These are phyloP conservation scores for Comarum palustre DNA, from an alignment of 306 rosid genomes.

Conservation along the genomic window DNA sequence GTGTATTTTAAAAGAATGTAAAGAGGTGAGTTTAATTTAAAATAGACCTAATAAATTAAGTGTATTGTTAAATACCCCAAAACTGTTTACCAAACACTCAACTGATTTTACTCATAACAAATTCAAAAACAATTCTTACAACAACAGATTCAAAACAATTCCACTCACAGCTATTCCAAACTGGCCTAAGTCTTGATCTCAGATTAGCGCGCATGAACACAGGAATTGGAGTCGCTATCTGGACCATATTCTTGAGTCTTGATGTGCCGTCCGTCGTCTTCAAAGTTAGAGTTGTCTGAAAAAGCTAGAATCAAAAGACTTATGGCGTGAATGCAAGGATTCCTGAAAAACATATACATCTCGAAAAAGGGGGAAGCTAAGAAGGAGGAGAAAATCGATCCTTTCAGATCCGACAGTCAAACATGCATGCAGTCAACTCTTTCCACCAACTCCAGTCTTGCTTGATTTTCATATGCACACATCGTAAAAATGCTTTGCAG, in stretches of 20 bases:
- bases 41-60: no score
- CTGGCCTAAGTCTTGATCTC: no score
- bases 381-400: not conserved
- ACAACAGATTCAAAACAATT: no score
- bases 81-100: no score
- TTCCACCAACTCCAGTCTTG: not conserved
- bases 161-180: no score
- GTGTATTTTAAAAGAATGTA: no score
- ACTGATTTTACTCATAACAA: no score
- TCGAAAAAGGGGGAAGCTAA: not conserved
- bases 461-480: not conserved
- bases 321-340: not conserved
- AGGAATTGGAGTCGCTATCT: no score
- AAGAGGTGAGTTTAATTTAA: no score
- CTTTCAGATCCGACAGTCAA: constrained; percentile 8
- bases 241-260: not conserved
- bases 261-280: not conserved
- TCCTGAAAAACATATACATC: not conserved
- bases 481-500: constrained; percentile 6
- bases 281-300: not conserved
- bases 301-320: not conserved
- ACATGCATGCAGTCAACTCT: not conserved
- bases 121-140: no score
- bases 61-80: no score
- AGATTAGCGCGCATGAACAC: no score